Evolutionary conservation across 2,329 filamentous ascomycete species (phyloP).

Genomic region (Monosporascus sp.): DNA sequence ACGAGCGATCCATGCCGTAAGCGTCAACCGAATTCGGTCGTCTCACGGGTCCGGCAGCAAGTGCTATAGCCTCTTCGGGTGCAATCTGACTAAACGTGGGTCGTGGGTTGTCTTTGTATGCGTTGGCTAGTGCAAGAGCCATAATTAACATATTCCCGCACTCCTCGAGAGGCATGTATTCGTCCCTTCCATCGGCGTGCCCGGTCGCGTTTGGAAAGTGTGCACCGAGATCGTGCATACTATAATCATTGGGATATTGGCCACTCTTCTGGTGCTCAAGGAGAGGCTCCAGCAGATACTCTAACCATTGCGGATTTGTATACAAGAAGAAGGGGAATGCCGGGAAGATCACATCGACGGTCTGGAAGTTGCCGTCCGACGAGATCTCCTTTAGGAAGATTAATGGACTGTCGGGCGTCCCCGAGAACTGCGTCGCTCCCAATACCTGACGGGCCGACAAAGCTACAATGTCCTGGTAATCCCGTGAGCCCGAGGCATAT

Average conservation of each 20-base stretch:
- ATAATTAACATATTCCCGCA: slow-evolving; percentile 75
- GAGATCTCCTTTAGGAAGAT: slow-evolving; percentile 84
- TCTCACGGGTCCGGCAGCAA: slow-evolving; percentile 8
- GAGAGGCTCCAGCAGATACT: slow-evolving; percentile 72
- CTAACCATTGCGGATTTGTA: slow-evolving; percentile 75
- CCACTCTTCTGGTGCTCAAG: slow-evolving; percentile 78
- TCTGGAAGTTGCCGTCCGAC: slow-evolving; percentile 79
- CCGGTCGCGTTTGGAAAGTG: slow-evolving; percentile 75
- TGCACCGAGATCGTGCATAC: slow-evolving; percentile 69
- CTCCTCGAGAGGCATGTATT: slow-evolving; percentile 73
- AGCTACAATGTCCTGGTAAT: slow-evolving; percentile 72
- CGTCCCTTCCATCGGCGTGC: slow-evolving; percentile 62
- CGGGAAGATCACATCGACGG: slow-evolving; percentile 83
- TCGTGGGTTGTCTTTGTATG: slow-evolving; percentile 57
- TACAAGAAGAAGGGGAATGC: slow-evolving; percentile 83
- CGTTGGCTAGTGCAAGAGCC: slow-evolving; percentile 72
- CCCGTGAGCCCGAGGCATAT: slow-evolving; percentile 65
- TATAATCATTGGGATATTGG: slow-evolving; percentile 78
- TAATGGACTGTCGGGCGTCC: slow-evolving; percentile 65
- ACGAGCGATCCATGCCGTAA: slow-evolving; percentile 54
- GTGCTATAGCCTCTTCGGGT: slow-evolving; percentile 11
- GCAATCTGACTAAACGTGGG: slow-evolving; percentile 51
- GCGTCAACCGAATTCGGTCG: slow-evolving; percentile 16
- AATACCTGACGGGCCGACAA: slow-evolving; percentile 76
- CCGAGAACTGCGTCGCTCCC: slow-evolving; percentile 71